Percentiles rank a stretch among this genome's conserved stretches.
These are phyloP conservation scores for Pterocarpus macrocarpus DNA, from an alignment of 306 rosid genomes.

Conservation along the genomic window DNA sequence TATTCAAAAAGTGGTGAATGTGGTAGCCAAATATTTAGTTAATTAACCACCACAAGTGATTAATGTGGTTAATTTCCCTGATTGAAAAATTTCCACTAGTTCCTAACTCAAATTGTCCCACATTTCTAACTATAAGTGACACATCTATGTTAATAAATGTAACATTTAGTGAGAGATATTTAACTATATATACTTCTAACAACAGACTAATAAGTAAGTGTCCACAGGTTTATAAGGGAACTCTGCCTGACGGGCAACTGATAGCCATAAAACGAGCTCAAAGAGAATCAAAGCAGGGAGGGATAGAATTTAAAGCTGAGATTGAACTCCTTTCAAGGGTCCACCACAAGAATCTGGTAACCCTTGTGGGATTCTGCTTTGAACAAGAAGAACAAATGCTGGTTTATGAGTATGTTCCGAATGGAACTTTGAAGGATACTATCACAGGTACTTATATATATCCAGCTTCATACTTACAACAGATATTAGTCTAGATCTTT, in stretches of 20 bases:
- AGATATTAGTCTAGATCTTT: neutral
- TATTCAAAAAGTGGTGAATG: neutral
- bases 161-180: constrained; percentile 2
- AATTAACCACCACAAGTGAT: neutral
- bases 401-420: constrained; percentile 65
- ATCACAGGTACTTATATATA: constrained; percentile 57
- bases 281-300: constrained; percentile 65
- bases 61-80: neutral
- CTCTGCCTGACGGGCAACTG: constrained; percentile 56
- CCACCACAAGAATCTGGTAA: constrained; percentile 74
- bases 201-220: constrained; percentile 6
- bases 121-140: neutral
- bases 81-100: neutral
- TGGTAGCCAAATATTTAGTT: neutral
- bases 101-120: neutral
- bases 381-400: constrained; percentile 71
- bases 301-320: constrained; percentile 65
- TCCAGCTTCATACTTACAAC: neutral
- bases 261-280: constrained; percentile 69
- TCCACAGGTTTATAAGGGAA: constrained; percentile 65
- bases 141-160: neutral
- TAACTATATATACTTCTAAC: neutral
- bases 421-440: constrained; percentile 62
- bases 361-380: constrained; percentile 72
- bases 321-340: constrained; percentile 80